A percentile compares a stretch with the other conserved stretches of the same genome.
Evolutionary conservation across 495 filamentous ascomycete species (phyloP).

Genomic region (Hypoxylon fuscum): DNA sequence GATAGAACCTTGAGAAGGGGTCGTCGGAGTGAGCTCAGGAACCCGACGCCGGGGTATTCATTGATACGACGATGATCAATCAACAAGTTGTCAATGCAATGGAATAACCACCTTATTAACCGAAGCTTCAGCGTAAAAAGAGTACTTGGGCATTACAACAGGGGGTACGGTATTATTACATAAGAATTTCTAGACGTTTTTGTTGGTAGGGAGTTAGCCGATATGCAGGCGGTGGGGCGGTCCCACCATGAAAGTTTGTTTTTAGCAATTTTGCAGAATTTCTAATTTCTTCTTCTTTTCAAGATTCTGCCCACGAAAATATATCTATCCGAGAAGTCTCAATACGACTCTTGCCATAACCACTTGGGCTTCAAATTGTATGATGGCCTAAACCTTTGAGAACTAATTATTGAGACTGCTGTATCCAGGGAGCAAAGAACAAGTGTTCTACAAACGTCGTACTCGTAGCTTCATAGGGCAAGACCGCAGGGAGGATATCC

Average conservation of each 20-base stretch:
- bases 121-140: background rate
- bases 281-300: too few relatives aligned
- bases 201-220: conserved; percentile 12
- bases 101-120: background rate
- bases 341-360: too few relatives aligned
- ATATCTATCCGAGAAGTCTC: too few relatives aligned
- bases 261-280: background rate
- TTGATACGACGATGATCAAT: conserved; percentile 19
- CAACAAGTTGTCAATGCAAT: conserved; percentile 25
- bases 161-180: conserved; percentile 10
- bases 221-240: background rate
- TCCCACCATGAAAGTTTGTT: background rate
- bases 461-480: background rate
- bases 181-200: conserved; percentile 12
- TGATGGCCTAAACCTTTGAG: too few relatives aligned
- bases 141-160: too few relatives aligned
- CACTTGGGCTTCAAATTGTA: too few relatives aligned
- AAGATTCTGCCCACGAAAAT: too few relatives aligned
- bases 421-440: too few relatives aligned
- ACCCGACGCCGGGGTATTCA: background rate
- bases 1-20: background rate
- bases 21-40: too few relatives aligned
- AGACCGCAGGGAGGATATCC: too few relatives aligned
- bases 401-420: too few relatives aligned
- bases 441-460: conserved; percentile 5